Conservation (phyloP, 2,329 filamentous ascomycete species). For the Phoma sp. region DNA sequence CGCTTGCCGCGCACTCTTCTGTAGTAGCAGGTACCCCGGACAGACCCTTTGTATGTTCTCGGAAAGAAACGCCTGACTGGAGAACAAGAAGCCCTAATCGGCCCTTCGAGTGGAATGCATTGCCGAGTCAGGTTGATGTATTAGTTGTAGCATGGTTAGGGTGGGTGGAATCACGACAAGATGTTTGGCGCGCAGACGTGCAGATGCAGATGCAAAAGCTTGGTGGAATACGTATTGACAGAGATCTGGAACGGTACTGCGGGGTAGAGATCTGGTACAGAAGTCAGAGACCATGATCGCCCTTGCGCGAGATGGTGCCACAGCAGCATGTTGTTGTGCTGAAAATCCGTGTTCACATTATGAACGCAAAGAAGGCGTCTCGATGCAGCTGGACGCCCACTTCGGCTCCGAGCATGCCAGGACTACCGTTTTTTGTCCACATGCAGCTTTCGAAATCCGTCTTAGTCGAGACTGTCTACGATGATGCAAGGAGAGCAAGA, state of each 20-base stretch:
- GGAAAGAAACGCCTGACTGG: neutral
- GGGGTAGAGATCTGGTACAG: neutral
- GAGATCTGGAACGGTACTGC: neutral
- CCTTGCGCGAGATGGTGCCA: neutral
- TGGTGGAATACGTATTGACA: neutral
- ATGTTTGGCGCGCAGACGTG: neutral
- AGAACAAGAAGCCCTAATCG: neutral
- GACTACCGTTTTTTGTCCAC: no score
- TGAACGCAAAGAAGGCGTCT: no score
- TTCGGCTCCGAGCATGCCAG: no score
- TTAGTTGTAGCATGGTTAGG: neutral
- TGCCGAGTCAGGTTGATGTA: neutral
- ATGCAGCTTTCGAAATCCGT: no score
- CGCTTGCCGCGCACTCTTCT: constrained; percentile 1
- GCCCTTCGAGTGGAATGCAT: neutral
- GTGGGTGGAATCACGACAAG: neutral
- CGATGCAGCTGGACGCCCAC: no score
- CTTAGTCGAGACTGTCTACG: no score
- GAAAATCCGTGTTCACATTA: no score
- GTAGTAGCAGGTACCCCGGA: constrained; percentile 6
- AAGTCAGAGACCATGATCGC: neutral
- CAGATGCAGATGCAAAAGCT: no score
- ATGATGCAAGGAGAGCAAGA: no score
- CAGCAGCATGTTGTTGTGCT: neutral
- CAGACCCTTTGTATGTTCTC: constrained; percentile 5